phyloP scores from a whole-genome alignment of 2,329 filamentous ascomycete species.

The Clathrospora elynae region DNA sequence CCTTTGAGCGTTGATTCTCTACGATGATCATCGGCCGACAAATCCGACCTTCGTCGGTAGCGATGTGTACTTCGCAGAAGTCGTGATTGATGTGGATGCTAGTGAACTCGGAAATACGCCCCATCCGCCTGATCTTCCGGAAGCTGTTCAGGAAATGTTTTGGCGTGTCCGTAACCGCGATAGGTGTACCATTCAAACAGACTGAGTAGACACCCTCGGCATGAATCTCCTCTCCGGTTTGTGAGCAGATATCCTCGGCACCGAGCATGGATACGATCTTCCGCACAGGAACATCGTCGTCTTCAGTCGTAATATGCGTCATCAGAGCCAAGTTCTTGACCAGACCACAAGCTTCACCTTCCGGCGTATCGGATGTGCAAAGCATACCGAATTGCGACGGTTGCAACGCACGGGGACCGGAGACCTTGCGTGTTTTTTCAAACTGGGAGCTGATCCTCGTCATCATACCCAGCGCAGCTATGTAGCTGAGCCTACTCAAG shows the following conservation, averaged over 20 bases:
- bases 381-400: slow-evolving; percentile 99
- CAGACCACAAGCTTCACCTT: slow-evolving; percentile 96
- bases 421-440: slow-evolving; percentile 97
- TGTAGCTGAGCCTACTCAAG: slow-evolving; percentile 92
- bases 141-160: slow-evolving; percentile 86
- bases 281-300: slow-evolving; percentile 87
- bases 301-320: slow-evolving; percentile 98
- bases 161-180: slow-evolving; percentile 82
- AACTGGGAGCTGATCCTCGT: slow-evolving; percentile 98
- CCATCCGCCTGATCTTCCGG: slow-evolving; percentile 82
- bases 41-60: slow-evolving; percentile 95
- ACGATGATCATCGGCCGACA: slow-evolving; percentile 96
- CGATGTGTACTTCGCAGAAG: slow-evolving; percentile 89
- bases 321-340: slow-evolving; percentile 98
- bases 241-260: slow-evolving; percentile 77
- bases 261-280: slow-evolving; percentile 86
- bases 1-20: slow-evolving; percentile 80
- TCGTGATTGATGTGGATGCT: slow-evolving; percentile 96
- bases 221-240: slow-evolving; percentile 87
- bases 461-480: slow-evolving; percentile 98
- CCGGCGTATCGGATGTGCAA: slow-evolving; percentile 94
- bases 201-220: slow-evolving; percentile 83
- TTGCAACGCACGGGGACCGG: slow-evolving; percentile 91
- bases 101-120: slow-evolving; percentile 93
- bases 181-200: slow-evolving; percentile 92